These are phyloP conservation scores for Monilinia fructigena DNA, from an alignment of 2,329 filamentous ascomycete species.

Conservation along the genomic window DNA sequence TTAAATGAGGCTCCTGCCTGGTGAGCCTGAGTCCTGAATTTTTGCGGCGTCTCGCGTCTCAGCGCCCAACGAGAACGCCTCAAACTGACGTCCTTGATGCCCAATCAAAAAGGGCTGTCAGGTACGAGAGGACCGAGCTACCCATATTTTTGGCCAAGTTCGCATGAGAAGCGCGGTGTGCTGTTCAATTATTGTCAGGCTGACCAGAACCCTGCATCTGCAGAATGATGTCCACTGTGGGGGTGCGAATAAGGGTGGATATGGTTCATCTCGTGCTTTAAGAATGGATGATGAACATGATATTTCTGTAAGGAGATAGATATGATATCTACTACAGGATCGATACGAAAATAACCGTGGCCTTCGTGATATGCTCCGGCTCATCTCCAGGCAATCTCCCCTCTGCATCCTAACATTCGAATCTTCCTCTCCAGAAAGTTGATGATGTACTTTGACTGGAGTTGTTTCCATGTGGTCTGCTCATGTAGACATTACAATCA, in stretches of 20 bases:
- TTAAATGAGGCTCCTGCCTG: constrained; percentile 35
- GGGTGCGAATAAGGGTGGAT: constrained; percentile 21
- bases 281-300: constrained; percentile 19
- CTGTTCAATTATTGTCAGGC: constrained; percentile 34
- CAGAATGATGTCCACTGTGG: constrained; percentile 30
- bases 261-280: constrained; percentile 21
- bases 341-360: constrained; percentile 17
- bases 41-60: constrained; percentile 36
- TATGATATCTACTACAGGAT: constrained; percentile 13
- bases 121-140: constrained; percentile 26
- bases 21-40: constrained; percentile 18
- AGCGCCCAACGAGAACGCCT: constrained; percentile 36
- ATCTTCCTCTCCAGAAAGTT: neutral
- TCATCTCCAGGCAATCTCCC: neutral
- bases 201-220: constrained; percentile 33
- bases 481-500: constrained; percentile 14
- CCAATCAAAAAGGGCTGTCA: constrained; percentile 36
- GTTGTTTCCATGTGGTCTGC: constrained; percentile 17
- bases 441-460: constrained; percentile 14
- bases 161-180: constrained; percentile 35
- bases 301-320: constrained; percentile 15
- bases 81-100: constrained; percentile 34
- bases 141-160: constrained; percentile 25
- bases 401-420: neutral
- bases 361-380: constrained; percentile 14